Evolutionary conservation across 352 stramenopile genomes (phyloP), one percentile per base, ranked within the genome.

Genomic region (Pythium pyrilobum): DNA sequence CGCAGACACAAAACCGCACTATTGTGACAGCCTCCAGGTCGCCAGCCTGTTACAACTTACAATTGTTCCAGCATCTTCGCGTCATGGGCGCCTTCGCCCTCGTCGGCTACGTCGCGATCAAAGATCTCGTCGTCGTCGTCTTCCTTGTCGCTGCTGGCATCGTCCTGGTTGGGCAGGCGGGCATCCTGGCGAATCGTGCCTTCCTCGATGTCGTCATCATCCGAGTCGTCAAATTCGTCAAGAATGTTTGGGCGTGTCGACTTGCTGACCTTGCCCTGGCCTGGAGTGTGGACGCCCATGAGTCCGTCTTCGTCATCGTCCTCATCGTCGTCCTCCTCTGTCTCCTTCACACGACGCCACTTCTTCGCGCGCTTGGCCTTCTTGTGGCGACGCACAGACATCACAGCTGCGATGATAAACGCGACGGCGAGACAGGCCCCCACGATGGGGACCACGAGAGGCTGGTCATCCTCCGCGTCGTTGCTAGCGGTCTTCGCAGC

Each of bases 81-180:
- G 53, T 89, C 77, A 44, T 85, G 72, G 53, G 84, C 82, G 29
- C 58, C 59, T 16, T 57, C 40, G 20, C 68, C 49, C 25, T 81
- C 64, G 21, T 77, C 66, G 4, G 66, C 53, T 0, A 62, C 56
- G 34, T 74, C 67, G 13, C 66, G 64, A 28, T 87, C 74, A 53
- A 90, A 90, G 38, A 88, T 81, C 54, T 87, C 80, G 48, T 87
- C 77, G 31, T 87, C 79, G n/a, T 84, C 72, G 27, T 86, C 72
- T 24, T 77, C 79, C 13, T 63, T 48, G 31, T 66, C 59, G 27
- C 45, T 45, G 42, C 62, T 71, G 38, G 81, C 72, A 15, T 83
- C 71, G 24, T 81, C 66, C 24, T 75, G 74, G 11, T 34, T 39
- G 23, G 50, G 56, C 5, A n/a, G n/a, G n/a, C n/a, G n/a, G n/a